Evolutionary conservation across 164 flowering plant species (phyloP), one percentile per base, ranked within the genome.

Genomic region (Euptelea pleiosperma): DNA sequence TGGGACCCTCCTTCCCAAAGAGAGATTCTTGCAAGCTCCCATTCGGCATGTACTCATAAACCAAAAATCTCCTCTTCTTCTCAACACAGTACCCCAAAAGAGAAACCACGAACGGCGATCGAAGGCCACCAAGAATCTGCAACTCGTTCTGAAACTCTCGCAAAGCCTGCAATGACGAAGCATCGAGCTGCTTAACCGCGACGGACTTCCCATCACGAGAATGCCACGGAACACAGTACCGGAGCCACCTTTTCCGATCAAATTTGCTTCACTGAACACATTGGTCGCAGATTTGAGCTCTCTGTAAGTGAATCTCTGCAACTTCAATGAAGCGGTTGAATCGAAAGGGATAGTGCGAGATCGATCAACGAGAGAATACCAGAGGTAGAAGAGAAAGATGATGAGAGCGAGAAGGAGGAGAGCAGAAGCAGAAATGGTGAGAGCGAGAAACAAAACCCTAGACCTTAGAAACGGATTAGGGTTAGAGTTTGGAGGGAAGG

Each of bases 31-130:
- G 99, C 62, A 94, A 65, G 55, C 96, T 91, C 37, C 72, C 67
- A 58, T 91, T 91, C 1, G 99, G 96, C 98, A 94, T 84, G 50
- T 83, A 91, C 79, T 94, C 96, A 58, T 85, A 94, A 29, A 94
- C 96, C 39, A 94, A 63, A 16, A 89, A 51, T 47, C 86, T 67
- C 46, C 67, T 70, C 22, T 61, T 72, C 69, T 77, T 79, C 49
- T 81, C 86, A 19, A 80, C 74, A 61, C 94, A 91, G 56, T 79
- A 94, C 0, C 99, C 99, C 56, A 94, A 61, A 4, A 91, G 79
- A 2, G 84, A 64, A 14, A 94, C 96, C 36, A 91, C 54, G 62
- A 79, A 75, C 1, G 88, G 87, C 6, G 96, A 89, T 53, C 73
- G 71, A 19, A 89, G 54, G 12, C 84, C 78, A 28, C 93, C 86